Evolutionary conservation across 306 rosid species (phyloP).

Genomic region (Sechiopsis laciniata): DNA sequence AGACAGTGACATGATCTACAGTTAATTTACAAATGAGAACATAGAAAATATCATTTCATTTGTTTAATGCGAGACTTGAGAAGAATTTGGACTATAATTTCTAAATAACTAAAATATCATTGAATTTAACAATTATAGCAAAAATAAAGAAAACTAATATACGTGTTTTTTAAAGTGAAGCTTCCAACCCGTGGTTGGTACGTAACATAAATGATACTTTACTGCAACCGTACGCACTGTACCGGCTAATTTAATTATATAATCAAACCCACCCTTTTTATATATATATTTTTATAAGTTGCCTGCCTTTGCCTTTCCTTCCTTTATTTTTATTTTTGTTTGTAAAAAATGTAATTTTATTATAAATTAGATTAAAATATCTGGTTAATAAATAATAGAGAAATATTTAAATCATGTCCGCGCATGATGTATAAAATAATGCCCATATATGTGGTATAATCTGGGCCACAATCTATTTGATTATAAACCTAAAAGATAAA

Average conservation of each 20-base stretch:
- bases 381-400: too few species aligned
- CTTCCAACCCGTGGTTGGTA: slow-evolving; percentile 18
- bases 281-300: not conserved
- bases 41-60: not conserved
- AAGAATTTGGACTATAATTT: not conserved
- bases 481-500: too few species aligned
- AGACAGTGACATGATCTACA: too few species aligned
- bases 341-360: too few species aligned
- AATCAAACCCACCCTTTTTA: not conserved
- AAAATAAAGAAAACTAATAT: not conserved
- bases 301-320: not conserved
- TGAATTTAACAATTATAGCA: not conserved
- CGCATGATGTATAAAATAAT: too few species aligned
- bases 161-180: not conserved
- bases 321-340: too few species aligned
- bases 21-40: not conserved
- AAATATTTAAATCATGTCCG: too few species aligned
- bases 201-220: not conserved
- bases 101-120: not conserved
- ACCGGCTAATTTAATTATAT: not conserved
- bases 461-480: too few species aligned
- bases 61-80: not conserved
- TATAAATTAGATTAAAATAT: too few species aligned
- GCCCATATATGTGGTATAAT: too few species aligned
- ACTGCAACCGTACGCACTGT: slow-evolving; percentile 6